Conservation (phyloP, 495 filamentous ascomycete species). For the Parathielavia hyrcaniae region DNA sequence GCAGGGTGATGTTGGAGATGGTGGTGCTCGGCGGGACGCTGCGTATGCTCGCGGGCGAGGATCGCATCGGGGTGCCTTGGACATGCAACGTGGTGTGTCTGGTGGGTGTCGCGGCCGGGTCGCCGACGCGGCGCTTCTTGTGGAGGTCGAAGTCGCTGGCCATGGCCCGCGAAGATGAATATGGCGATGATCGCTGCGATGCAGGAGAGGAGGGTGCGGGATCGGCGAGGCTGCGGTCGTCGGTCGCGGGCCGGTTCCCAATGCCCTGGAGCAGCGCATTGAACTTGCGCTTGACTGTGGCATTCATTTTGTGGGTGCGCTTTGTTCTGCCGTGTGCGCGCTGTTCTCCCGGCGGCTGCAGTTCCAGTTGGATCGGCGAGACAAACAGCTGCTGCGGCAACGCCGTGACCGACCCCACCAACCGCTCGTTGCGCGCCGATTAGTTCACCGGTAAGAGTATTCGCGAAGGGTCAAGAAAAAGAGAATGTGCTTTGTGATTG, state of each 20-base stretch:
- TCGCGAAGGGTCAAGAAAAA: background rate
- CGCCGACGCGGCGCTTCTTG: slow-evolving; percentile 45
- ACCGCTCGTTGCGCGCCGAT: background rate
- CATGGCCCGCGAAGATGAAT: slow-evolving; percentile 24
- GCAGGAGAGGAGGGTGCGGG: slow-evolving; percentile 14
- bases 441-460: background rate
- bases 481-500: background rate
- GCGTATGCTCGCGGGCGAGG: slow-evolving; percentile 15
- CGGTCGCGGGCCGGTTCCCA: slow-evolving; percentile 32
- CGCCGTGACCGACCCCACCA: slow-evolving; percentile 6
- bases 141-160: slow-evolving; percentile 30
- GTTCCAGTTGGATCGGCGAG: background rate
- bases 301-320: slow-evolving; percentile 39
- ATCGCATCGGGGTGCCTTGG: slow-evolving; percentile 1
- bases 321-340: background rate
- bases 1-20: slow-evolving; percentile 39
- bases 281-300: slow-evolving; percentile 52
- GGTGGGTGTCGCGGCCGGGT: slow-evolving; percentile 21
- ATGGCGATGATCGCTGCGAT: slow-evolving; percentile 20
- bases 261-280: slow-evolving; percentile 50
- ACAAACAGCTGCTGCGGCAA: background rate
- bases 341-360: slow-evolving; percentile 2
- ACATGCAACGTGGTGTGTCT: slow-evolving; percentile 14
- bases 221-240: slow-evolving; percentile 10
- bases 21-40: slow-evolving; percentile 17